A percentile compares a stretch with the other conserved stretches of the same genome.
Evolutionary conservation across 1,284 basidiomycete genomes (phyloP).

Genomic region (Melampsora medusae): DNA sequence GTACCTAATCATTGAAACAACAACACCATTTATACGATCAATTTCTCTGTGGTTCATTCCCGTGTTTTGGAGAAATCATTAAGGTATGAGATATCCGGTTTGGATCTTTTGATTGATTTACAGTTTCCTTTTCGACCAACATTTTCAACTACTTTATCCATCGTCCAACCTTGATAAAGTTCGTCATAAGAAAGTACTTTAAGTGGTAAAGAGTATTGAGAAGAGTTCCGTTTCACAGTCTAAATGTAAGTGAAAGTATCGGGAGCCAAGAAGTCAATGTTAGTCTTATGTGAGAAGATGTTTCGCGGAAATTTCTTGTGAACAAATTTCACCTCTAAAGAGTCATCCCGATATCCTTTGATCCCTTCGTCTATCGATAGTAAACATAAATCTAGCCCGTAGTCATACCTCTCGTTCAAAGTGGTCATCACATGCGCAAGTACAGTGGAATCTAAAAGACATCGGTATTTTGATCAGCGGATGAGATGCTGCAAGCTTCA

Average conservation of each 20-base stretch:
- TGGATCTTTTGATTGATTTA: conserved; percentile 47
- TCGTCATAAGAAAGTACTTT: conserved; percentile 95
- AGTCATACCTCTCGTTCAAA: conserved; percentile 88
- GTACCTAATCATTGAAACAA: conserved; percentile 60
- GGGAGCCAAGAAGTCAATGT: neutral
- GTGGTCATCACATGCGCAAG: conserved; percentile 95
- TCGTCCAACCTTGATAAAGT: conserved; percentile 92
- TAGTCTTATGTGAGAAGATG: conserved; percentile 6
- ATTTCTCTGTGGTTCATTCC: neutral
- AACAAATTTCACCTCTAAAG: conserved; percentile 68
- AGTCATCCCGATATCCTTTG: conserved; percentile 95
- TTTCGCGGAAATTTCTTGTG: neutral
- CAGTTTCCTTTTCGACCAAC: conserved; percentile 98
- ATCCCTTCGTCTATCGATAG: conserved; percentile 99
- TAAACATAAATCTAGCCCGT: conserved; percentile 85
- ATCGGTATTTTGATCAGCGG: neutral
- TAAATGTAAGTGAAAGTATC: conserved; percentile 52
- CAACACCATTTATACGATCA: conserved; percentile 1
- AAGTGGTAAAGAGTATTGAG: conserved; percentile 89
- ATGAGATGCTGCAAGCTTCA: neutral
- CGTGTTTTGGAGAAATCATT: neutral
- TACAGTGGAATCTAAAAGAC: conserved; percentile 82
- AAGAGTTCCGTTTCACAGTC: conserved; percentile 96
- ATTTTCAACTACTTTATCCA: conserved; percentile 91
- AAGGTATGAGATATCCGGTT: neutral